A percentile compares a stretch with the other conserved stretches of the same genome.
phyloP scores from a whole-genome alignment of 352 stramenopile genomes.

The Halophytophthora polymorphica region DNA sequence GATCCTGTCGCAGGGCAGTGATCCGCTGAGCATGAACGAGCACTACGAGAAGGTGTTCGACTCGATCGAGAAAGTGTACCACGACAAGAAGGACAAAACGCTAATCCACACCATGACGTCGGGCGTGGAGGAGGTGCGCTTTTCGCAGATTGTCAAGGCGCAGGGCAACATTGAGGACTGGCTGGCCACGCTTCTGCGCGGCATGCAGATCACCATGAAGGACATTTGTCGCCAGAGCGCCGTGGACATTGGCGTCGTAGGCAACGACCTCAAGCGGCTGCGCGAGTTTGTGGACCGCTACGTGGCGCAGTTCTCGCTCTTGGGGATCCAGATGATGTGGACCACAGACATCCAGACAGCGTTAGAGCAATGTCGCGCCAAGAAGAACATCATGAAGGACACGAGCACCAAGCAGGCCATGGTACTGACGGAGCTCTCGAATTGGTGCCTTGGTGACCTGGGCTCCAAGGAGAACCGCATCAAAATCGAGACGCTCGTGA shows the following conservation, averaged over 20 bases:
- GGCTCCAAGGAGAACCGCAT: conserved; percentile 96
- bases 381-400: conserved; percentile 98
- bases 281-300: conserved; percentile 94
- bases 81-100: conserved; percentile 98
- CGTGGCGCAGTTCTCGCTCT: conserved; percentile 93
- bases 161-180: conserved; percentile 99
- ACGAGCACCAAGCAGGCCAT: conserved; percentile 93
- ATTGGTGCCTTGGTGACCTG: conserved; percentile 96
- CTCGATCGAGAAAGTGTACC: conserved; percentile 96
- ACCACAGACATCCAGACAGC: conserved; percentile 94
- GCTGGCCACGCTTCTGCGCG: conserved; percentile 93
- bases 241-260: conserved; percentile 89
- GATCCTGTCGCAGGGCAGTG: conserved; percentile 96
- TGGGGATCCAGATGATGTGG: conserved; percentile 97
- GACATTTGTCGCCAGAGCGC: conserved; percentile 94
- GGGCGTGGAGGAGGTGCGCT: conserved; percentile 93
- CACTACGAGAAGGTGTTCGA: conserved; percentile 99
- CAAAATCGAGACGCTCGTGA: conserved; percentile 98
- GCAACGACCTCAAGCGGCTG: conserved; percentile 90
- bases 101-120: conserved; percentile 93
- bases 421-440: conserved; percentile 93
- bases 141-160: conserved; percentile 94
- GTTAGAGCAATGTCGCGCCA: conserved; percentile 93
- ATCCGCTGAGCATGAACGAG: conserved; percentile 97
- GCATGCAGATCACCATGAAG: conserved; percentile 98